Percentiles rank a stretch among this genome's conserved stretches.
These are phyloP conservation scores for Lactifluus echinatus DNA, from an alignment of 768 basidiomycete genomes.

Conservation along the genomic window DNA sequence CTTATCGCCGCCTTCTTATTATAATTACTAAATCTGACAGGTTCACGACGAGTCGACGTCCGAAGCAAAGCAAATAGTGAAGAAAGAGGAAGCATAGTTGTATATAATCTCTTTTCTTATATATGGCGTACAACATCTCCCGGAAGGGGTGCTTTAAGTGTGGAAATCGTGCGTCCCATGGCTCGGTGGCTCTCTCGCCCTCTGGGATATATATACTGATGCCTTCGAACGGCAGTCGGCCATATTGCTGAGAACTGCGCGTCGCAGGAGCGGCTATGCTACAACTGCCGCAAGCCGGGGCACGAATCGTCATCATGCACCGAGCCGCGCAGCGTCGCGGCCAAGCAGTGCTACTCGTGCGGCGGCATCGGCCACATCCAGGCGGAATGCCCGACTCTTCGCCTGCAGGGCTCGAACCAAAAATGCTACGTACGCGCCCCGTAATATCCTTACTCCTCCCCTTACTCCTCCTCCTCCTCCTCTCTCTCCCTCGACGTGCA, in stretches of 20 bases:
- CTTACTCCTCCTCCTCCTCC: too few species aligned
- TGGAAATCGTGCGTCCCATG: slow-evolving; percentile 64
- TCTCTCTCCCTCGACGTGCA: too few species aligned
- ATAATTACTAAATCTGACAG: background rate
- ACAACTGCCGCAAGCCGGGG: slow-evolving; percentile 92
- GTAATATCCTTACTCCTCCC: too few species aligned
- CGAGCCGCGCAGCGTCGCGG: slow-evolving; percentile 68
- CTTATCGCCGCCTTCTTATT: background rate
- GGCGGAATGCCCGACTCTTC: slow-evolving; percentile 77
- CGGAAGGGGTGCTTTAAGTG: slow-evolving; percentile 93
- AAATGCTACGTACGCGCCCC: slow-evolving; percentile 88
- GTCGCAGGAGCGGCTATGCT: slow-evolving; percentile 83
- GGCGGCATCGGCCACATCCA: slow-evolving; percentile 88
- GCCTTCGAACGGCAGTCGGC: slow-evolving; percentile 48
- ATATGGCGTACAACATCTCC: slow-evolving; percentile 64
- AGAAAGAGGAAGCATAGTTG: slow-evolving; percentile 1
- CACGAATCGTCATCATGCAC: slow-evolving; percentile 88
- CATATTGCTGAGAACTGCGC: slow-evolving; percentile 91
- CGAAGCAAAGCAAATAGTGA: background rate
- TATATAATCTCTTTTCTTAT: slow-evolving; percentile 22
- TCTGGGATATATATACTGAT: slow-evolving; percentile 9
- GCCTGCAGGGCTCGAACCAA: slow-evolving; percentile 57
- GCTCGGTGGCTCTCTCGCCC: background rate
- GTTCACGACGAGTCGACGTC: slow-evolving; percentile 2
- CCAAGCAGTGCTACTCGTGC: slow-evolving; percentile 90